phyloP scores from a whole-genome alignment of 2,329 filamentous ascomycete genomes.

The Chaetomium sp. region DNA sequence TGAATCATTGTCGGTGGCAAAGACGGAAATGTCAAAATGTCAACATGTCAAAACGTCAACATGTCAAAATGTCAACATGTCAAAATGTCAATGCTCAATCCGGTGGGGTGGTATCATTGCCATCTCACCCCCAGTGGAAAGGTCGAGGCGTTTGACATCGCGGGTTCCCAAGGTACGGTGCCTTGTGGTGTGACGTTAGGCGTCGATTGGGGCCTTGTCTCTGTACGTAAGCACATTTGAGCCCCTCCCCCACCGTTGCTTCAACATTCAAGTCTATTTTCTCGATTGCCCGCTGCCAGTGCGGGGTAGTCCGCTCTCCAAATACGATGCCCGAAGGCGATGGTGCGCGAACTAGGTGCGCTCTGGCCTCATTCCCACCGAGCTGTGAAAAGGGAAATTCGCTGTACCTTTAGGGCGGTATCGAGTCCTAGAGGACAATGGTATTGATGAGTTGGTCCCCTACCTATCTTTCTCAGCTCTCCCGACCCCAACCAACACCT shows the following conservation, averaged over 20 bases:
- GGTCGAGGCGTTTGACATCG: neutral
- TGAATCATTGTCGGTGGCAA: no score
- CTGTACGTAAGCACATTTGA: neutral
- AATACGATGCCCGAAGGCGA: slow-evolving; percentile 1
- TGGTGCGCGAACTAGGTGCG: slow-evolving; percentile 25
- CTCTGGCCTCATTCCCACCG: slow-evolving; percentile 7
- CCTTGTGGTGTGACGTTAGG: neutral
- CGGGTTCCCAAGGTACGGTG: no score
- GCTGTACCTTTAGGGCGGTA: neutral
- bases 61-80: no score
- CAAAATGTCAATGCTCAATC: neutral
- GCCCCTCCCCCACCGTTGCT: neutral
- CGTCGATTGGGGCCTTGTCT: neutral
- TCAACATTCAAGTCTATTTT: no score
- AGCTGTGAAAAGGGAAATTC: neutral
- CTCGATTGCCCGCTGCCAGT: neutral
- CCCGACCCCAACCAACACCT: no score
- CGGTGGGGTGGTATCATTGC: neutral
- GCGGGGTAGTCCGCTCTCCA: neutral
- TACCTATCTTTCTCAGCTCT: no score
- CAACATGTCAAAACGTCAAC: no score
- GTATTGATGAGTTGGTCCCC: neutral
- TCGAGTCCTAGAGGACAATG: neutral
- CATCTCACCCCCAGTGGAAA: neutral
- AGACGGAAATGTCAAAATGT: no score